phyloP scores from a whole-genome alignment of 352 stramenopile species.

The Phytopythium mirpurense region DNA sequence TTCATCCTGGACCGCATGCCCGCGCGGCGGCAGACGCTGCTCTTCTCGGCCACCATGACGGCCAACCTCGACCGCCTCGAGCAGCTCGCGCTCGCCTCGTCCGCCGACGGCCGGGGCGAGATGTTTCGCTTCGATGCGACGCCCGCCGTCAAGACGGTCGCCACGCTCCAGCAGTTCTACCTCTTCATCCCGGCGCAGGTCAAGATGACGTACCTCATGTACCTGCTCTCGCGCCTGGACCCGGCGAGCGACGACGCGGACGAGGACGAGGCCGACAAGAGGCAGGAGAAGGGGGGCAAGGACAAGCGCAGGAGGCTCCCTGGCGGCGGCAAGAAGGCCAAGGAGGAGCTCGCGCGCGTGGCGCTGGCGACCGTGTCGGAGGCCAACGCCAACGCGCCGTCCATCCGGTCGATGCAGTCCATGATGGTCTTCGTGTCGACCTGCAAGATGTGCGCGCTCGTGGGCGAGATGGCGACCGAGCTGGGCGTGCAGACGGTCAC shows the following conservation, averaged over 20 bases:
- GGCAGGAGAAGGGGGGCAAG: slow-evolving; percentile 17
- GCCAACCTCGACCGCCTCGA: slow-evolving; percentile 86
- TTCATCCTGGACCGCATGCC: slow-evolving; percentile 84
- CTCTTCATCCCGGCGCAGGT: slow-evolving; percentile 97
- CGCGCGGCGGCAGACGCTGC: slow-evolving; percentile 89
- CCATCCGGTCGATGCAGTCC: slow-evolving; percentile 43
- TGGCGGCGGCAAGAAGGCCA: slow-evolving; percentile 21
- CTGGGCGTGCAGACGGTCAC: slow-evolving; percentile 92
- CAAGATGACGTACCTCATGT: slow-evolving; percentile 95
- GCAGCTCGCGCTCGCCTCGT: slow-evolving; percentile 55
- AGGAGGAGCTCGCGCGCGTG: slow-evolving; percentile 21
- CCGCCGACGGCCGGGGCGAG: slow-evolving; percentile 8
- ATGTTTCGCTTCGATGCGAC: slow-evolving; percentile 74
- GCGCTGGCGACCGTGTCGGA: slow-evolving; percentile 9
- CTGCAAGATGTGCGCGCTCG: slow-evolving; percentile 92
- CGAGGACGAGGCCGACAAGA: slow-evolving; percentile 20
- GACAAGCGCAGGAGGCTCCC: slow-evolving; percentile 13
- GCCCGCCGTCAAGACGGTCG: slow-evolving; percentile 84
- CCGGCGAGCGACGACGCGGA: slow-evolving; percentile 59
- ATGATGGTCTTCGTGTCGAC: slow-evolving; percentile 98
- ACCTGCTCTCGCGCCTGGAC: slow-evolving; percentile 67
- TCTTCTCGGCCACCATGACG: slow-evolving; percentile 98
- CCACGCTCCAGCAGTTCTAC: slow-evolving; percentile 95
- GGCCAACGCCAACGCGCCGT: slow-evolving; percentile 8
- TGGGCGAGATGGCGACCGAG: slow-evolving; percentile 93